phyloP scores from a whole-genome alignment of 1,139 yeast species.

The Scheffersomyces quercinus region DNA sequence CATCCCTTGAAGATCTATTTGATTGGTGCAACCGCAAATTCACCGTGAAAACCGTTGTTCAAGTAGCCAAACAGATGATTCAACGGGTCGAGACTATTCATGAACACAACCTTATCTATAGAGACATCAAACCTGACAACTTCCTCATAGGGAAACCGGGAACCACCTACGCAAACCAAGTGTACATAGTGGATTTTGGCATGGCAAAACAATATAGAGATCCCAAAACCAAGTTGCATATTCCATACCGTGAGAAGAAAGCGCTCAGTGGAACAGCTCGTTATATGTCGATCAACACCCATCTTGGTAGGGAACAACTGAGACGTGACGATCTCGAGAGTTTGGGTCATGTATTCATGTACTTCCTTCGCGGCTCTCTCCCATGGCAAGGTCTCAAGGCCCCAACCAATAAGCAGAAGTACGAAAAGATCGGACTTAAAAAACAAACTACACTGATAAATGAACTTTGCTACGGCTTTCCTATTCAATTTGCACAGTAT shows the following conservation, averaged over 20 bases:
- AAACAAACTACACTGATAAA: constrained; percentile 69
- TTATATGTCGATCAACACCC: constrained; percentile 67
- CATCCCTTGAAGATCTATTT: constrained; percentile 74
- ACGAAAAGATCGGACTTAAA: constrained; percentile 80
- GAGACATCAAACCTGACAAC: constrained; percentile 79
- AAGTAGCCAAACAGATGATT: constrained; percentile 76
- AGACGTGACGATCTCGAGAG: constrained; percentile 64
- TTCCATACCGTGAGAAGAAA: constrained; percentile 63
- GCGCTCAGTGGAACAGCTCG: constrained; percentile 67
- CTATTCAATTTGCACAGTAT: constrained; percentile 78
- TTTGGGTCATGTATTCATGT: constrained; percentile 65
- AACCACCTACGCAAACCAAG: constrained; percentile 58
- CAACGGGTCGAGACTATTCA: constrained; percentile 66
- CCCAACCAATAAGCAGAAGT: constrained; percentile 78
- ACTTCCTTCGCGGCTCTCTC: constrained; percentile 59
- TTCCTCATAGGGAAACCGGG: constrained; percentile 71
- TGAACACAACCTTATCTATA: constrained; percentile 66
- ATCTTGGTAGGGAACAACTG: constrained; percentile 64
- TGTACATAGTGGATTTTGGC: constrained; percentile 54
- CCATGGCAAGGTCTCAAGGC: constrained; percentile 62
- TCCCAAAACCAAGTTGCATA: constrained; percentile 58
- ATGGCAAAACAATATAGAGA: constrained; percentile 71
- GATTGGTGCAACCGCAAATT: constrained; percentile 82
- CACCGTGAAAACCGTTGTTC: constrained; percentile 68
- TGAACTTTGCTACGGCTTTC: constrained; percentile 69